phyloP scores from a whole-genome alignment of 345 rosid genomes.

The Angophora floribunda region DNA sequence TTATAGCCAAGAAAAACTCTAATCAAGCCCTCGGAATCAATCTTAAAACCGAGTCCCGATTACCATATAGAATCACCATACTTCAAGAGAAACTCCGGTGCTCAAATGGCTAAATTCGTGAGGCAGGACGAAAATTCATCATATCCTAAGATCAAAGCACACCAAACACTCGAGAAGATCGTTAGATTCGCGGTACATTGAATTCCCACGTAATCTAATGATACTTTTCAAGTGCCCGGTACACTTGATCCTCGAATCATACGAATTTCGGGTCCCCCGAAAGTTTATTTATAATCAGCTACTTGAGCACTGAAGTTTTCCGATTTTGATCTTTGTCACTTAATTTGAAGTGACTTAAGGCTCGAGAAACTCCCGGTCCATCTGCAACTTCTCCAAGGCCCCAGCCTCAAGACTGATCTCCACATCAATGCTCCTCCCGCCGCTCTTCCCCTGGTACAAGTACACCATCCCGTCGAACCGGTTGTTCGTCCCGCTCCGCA shows the following conservation, averaged over 20 bases:
- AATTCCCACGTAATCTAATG: not conserved
- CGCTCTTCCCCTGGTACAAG: conserved; percentile 81
- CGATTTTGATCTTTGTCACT: not conserved
- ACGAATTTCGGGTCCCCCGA: not conserved
- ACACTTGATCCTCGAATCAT: not conserved
- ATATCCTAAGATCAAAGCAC: not conserved
- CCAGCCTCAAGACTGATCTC: conserved; percentile 65
- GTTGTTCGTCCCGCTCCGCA: conserved; percentile 79
- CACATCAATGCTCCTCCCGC: conserved; percentile 80
- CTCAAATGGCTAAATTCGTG: not conserved
- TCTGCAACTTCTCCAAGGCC: conserved; percentile 69
- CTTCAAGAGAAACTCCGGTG: not conserved
- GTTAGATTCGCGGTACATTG: not conserved
- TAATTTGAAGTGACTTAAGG: not conserved
- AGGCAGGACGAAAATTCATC: not conserved
- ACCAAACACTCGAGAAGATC: not conserved
- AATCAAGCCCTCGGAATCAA: not conserved
- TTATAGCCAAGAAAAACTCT: not conserved
- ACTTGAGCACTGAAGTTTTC: not conserved
- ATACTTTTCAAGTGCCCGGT: not conserved
- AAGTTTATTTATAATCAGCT: not conserved
- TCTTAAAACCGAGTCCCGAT: not conserved
- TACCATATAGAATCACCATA: not conserved
- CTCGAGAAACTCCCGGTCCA: conserved; percentile 44
- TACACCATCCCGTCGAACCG: conserved; percentile 96